phyloP scores from a whole-genome alignment of 345 rosid species.

The Salix udensis region DNA sequence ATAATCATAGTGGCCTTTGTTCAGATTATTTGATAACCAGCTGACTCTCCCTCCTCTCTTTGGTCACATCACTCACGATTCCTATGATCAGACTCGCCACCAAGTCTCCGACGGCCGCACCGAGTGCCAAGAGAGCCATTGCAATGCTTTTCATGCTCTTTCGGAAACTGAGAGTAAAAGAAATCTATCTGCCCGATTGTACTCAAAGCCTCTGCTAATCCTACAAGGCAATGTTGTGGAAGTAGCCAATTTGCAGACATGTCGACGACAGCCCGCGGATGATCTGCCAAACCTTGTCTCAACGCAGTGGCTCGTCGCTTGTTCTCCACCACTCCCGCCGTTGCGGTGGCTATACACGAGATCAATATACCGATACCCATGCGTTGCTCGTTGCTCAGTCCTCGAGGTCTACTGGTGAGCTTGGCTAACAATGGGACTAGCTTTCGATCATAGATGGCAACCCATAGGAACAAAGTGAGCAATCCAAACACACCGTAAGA shows the following conservation, averaged over 20 bases:
- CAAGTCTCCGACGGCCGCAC: constrained; percentile 35
- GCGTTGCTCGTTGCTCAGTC: constrained; percentile 37
- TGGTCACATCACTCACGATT: constrained; percentile 17
- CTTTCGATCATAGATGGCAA: constrained; percentile 39
- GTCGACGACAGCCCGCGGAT: constrained; percentile 10
- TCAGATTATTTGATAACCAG: constrained; percentile 44
- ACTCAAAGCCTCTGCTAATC: constrained; percentile 45
- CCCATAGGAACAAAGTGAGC: constrained; percentile 42
- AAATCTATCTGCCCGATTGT: constrained; percentile 55
- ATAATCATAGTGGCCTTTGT: constrained; percentile 46
- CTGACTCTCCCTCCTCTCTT: constrained; percentile 22
- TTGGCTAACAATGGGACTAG: constrained; percentile 33
- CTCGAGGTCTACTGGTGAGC: constrained; percentile 25
- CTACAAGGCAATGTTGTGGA: constrained; percentile 37
- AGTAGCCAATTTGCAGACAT: constrained; percentile 49
- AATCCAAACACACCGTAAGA: constrained; percentile 36
- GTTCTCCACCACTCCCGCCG: constrained; percentile 39
- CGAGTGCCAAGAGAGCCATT: constrained; percentile 33
- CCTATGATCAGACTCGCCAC: constrained; percentile 36
- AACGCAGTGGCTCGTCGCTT: constrained; percentile 30
- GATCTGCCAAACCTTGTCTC: constrained; percentile 19
- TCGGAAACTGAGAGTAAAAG: constrained; percentile 51
- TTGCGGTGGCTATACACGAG: constrained; percentile 32
- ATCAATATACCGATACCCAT: constrained; percentile 44
- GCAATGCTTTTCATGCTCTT: constrained; percentile 50